A percentile compares a stretch with the other conserved stretches of the same genome.
These are phyloP conservation scores for Nepenthes gracilis DNA, from an alignment of 148 eudicot genomes.

Conservation along the genomic window DNA sequence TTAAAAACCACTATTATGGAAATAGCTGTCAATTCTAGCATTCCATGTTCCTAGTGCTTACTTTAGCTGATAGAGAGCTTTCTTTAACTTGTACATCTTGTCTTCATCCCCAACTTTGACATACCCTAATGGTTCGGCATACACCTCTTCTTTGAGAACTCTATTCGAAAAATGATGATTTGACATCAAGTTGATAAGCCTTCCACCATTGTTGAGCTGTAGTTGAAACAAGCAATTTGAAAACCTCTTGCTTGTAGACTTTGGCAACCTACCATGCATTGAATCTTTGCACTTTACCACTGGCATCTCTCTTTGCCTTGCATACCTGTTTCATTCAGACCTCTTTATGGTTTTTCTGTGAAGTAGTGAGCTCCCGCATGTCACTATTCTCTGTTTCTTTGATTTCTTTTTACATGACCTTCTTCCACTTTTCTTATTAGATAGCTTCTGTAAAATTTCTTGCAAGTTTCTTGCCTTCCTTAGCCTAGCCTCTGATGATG, in stretches of 20 bases:
- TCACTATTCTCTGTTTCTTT: not conserved
- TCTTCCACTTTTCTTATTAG: not conserved
- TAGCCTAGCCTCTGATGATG: not conserved
- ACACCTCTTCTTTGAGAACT: constrained; percentile 1
- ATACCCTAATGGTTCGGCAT: not conserved
- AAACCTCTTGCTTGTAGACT: not conserved
- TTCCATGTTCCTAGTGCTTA: constrained; percentile 9
- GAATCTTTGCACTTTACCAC: not conserved
- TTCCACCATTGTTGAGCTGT: constrained; percentile 1
- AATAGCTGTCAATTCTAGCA: not conserved
- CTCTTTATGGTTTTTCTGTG: not conserved
- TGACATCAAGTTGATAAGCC: too few species aligned
- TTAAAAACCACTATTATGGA: too few species aligned
- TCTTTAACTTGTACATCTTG: not conserved
- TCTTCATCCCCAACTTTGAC: not conserved
- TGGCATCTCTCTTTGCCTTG: not conserved
- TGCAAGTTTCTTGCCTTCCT: too few species aligned
- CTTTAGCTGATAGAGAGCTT: constrained; percentile 7
- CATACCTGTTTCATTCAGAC: not conserved
- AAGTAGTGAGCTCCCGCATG: not conserved
- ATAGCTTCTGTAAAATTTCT: constrained; percentile 3
- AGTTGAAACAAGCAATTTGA: not conserved
- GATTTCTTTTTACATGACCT: constrained; percentile 7
- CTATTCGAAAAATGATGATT: constrained; percentile 1
- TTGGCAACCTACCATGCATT: too few species aligned